Evolutionary conservation across 805 yeast genomes (phyloP), one percentile per base, ranked within the genome.

Genomic region (Candida sanyiensis): DNA sequence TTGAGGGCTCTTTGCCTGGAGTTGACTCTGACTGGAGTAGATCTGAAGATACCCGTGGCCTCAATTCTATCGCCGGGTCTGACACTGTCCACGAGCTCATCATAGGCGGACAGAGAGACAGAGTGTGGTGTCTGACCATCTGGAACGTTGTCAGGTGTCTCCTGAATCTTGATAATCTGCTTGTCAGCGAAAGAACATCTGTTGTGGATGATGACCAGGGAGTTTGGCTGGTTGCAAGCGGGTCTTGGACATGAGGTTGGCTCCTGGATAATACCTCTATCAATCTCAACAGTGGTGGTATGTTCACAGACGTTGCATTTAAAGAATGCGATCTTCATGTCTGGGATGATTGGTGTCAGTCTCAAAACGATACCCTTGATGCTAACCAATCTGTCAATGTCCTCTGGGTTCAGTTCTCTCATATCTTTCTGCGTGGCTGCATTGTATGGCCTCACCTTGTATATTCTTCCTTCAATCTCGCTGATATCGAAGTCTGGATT

Each of bases 121-220:
- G 96, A 82, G 61, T 93, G 98, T 2, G 98, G 98, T 3, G 98
- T 93, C 63, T 93, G 98, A 13, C 98, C 98, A 63, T 85, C 97
- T 4, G 98, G 98, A 12, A 90, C 95, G 45, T 78, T 71, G 61
- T 93, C 98, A 1, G 96, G 96, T 0, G 96, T 88, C 62, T 93
- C 98, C 63, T 93, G 98, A 29, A 93, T 66, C 54, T 86, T 85
- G 49, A 93, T 78, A 21, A 93, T 90, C 63, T 93, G 99, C 57
- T 90, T 93, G 62, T 93, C 97, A 19, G 95, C 93, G 62, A 90
- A 93, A 1, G 86, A 74, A 26, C 95, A 84, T 50, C 98, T 74
- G 60, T 93, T 93, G 63, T 93, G 98, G 15, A 93, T 73, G 35
- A 93, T 65, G 42, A 82, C 77, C 97, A 93, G 87, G 4, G 97